Evolutionary conservation across 2,329 filamentous ascomycete species (phyloP), one percentile per base, ranked within the genome.

Genomic region (Furcasterigmium sp.): DNA sequence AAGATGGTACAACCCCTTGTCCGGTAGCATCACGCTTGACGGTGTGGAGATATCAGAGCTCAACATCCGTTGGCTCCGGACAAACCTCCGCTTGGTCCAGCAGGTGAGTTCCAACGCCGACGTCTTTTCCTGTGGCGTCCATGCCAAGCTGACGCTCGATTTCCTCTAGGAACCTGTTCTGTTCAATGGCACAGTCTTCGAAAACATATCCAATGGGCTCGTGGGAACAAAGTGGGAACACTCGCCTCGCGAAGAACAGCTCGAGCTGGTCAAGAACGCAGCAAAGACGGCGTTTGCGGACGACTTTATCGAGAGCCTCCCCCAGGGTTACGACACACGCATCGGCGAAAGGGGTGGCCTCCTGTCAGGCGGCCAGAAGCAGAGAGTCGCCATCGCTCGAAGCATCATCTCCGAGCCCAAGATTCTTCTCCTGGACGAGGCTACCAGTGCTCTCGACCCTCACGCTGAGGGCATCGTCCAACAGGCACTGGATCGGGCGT

Each of bases 351-450:
- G 75, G 10, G 83, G 82, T 0, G 76, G 80, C 9, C 80, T 80
- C 37, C 64, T 87, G 0, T 84, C 78, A 5, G 83, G 83, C 9
- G 83, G 83, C 2, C 82, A 87, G 52, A 74, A 82, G 42, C 83
- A 87, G 54, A 73, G 83, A 6, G 69, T 86, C 25, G 78, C 81
- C 3, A 85, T 86, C 49, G 83, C 83, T 2, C 72, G 83, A 18
- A 80, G 76, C 46, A 83, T 86, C 49, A 70, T 86, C 35, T 79
- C 79, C 18, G 67, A 82, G 43, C 82, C 82, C 0, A 68, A 69
- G 3, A 78, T 87, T 38, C 64, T 86, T 1, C 75, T 86, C 23
- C 65, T 86, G 3, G 83, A 87, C 49, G 83, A 87, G 58, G 82
- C 83, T 2, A 86, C 83, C 0, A 81, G 75, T 39, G 79, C 82